phyloP scores from a whole-genome alignment of 768 basidiomycete species.

The Lactifluus pinguis region DNA sequence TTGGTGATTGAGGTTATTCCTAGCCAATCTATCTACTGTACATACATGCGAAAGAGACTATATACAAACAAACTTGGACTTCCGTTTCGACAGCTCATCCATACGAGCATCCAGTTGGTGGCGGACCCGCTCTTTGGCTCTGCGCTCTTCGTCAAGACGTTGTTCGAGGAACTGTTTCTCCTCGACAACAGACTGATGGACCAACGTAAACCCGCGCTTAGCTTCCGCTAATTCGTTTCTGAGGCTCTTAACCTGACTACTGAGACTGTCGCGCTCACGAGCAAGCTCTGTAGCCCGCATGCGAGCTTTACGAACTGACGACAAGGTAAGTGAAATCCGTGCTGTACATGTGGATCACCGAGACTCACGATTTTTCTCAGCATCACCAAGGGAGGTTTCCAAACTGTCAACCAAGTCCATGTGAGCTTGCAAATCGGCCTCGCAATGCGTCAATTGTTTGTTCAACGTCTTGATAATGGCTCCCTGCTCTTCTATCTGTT shows the following conservation, averaged over 20 bases:
- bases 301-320: conserved; percentile 80
- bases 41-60: conserved; percentile 31
- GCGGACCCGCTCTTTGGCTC: conserved; percentile 80
- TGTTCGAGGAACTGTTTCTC: conserved; percentile 84
- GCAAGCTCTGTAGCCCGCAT: conserved; percentile 89
- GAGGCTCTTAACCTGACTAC: conserved; percentile 52
- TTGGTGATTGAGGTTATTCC: background rate
- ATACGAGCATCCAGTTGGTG: conserved; percentile 81
- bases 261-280: conserved; percentile 74
- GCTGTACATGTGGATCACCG: background rate
- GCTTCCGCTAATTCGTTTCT: conserved; percentile 68
- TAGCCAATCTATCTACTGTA: background rate
- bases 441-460: conserved; percentile 87
- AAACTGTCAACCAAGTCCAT: conserved; percentile 83
- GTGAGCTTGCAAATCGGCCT: conserved; percentile 82
- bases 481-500: conserved; percentile 75
- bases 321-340: background rate
- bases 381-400: conserved; percentile 80
- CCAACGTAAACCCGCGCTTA: conserved; percentile 68
- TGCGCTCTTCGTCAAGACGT: conserved; percentile 77
- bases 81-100: conserved; percentile 76
- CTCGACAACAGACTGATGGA: conserved; percentile 73
- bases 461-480: conserved; percentile 90
- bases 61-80: conserved; percentile 89
- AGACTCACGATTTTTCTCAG: conserved; percentile 83